A percentile compares a stretch with the other conserved stretches of the same genome.
These are phyloP conservation scores for Aphanomyces euteiches DNA, from an alignment of 352 stramenopile species.

Conservation along the genomic window DNA sequence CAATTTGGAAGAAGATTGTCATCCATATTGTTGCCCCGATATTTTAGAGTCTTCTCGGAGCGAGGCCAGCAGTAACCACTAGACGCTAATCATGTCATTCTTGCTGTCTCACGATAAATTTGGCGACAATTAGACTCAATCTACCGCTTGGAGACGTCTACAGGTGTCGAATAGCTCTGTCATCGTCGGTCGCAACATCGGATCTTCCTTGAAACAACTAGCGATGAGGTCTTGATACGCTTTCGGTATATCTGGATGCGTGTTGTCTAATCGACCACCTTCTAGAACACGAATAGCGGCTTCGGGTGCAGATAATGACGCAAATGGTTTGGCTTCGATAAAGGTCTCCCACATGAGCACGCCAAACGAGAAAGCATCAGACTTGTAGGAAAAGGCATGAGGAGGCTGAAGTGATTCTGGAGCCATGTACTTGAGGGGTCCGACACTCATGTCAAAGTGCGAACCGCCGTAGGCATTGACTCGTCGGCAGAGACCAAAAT, in stretches of 20 bases:
- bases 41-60: too few species aligned
- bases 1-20: too few species aligned
- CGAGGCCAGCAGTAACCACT: too few species aligned
- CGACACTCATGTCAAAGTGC: conserved; percentile 62
- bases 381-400: conserved; percentile 70
- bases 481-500: conserved; percentile 73
- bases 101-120: too few species aligned
- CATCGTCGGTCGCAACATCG: conserved; percentile 64
- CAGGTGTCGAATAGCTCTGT: conserved; percentile 12
- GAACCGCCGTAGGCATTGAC: conserved; percentile 50
- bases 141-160: too few species aligned
- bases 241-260: conserved; percentile 41
- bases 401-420: conserved; percentile 72
- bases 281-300: conserved; percentile 60
- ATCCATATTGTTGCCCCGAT: too few species aligned
- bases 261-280: conserved; percentile 54
- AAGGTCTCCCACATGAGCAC: conserved; percentile 83
- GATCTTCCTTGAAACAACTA: conserved; percentile 65
- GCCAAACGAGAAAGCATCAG: conserved; percentile 80
- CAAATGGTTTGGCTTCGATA: conserved; percentile 51
- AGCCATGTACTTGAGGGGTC: conserved; percentile 81
- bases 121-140: too few species aligned
- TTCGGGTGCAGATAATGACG: conserved; percentile 50
- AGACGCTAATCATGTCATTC: too few species aligned
- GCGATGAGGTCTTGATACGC: conserved; percentile 60